Conservation (phyloP, 768 basidiomycete species). For the Suillus weaverae region DNA sequence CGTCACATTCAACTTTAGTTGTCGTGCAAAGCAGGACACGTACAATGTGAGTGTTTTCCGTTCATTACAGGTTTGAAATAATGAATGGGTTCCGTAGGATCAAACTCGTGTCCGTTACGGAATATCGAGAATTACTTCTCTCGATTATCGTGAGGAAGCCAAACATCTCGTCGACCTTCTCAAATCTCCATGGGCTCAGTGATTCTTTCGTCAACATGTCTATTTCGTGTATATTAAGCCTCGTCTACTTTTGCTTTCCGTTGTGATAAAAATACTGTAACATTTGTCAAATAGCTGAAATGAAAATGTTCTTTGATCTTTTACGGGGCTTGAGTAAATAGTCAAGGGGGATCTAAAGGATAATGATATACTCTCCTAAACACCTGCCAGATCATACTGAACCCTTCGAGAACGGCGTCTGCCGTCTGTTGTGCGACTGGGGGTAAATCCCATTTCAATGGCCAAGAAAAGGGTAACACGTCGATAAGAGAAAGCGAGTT, state of each 20-base stretch:
- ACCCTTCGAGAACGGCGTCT: constrained; percentile 28
- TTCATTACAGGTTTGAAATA: not conserved
- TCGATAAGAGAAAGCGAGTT: constrained; percentile 22
- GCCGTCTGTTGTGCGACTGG: constrained; percentile 23
- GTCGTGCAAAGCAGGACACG: constrained; percentile 84
- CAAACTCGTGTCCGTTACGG: constrained; percentile 80
- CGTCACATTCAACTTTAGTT: constrained; percentile 76
- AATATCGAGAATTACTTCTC: constrained; percentile 60
- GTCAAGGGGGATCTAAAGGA: constrained; percentile 35
- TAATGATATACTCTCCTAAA: constrained; percentile 34
- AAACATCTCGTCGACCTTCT: constrained; percentile 59
- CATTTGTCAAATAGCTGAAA: no score
- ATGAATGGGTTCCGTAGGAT: constrained; percentile 50
- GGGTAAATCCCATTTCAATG: constrained; percentile 26
- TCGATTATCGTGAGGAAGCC: constrained; percentile 74
- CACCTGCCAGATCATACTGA: constrained; percentile 31
- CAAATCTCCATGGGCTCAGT: constrained; percentile 56
- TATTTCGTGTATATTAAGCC: not conserved
- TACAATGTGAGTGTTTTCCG: constrained; percentile 61
- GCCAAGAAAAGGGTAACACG: constrained; percentile 29
- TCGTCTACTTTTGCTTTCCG: not conserved
- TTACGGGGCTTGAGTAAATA: no score
- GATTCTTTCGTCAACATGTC: not conserved
- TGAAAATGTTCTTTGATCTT: no score
- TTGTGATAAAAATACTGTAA: not conserved